Evolutionary conservation across 129 eudicot genomes (phyloP).

Genomic region (Lactuca saligna): DNA sequence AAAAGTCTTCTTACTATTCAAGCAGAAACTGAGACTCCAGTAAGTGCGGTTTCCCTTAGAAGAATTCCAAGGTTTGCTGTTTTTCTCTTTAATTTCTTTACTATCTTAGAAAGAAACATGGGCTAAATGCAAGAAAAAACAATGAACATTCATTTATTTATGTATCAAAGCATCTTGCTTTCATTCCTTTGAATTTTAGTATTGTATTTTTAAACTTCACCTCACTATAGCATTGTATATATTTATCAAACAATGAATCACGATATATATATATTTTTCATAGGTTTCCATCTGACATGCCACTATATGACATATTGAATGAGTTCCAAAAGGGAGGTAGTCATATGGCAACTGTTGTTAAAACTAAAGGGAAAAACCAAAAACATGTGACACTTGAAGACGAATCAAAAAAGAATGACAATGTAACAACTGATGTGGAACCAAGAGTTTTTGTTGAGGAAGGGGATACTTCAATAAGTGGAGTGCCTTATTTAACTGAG

Average conservation of each 20-base stretch:
- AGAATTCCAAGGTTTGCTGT: slow-evolving; percentile 89
- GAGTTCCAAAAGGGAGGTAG: slow-evolving; percentile 99
- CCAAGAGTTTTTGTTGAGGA: slow-evolving; percentile 15
- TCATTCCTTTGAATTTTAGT: too few relatives aligned
- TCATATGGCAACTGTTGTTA: slow-evolving; percentile 99
- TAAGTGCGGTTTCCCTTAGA: slow-evolving; percentile 93
- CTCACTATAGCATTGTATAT: too few relatives aligned
- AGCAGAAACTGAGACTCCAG: slow-evolving; percentile 99
- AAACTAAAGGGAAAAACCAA: slow-evolving; percentile 48
- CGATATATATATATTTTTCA: neutral
- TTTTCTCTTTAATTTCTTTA: too few relatives aligned
- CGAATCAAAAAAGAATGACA: slow-evolving; percentile 51
- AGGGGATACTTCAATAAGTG: slow-evolving; percentile 28
- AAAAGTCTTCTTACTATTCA: slow-evolving; percentile 95
- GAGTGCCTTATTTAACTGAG: slow-evolving; percentile 45
- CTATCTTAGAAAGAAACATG: too few relatives aligned
- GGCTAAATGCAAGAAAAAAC: too few relatives aligned
- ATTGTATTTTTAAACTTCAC: too few relatives aligned
- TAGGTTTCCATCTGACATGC: slow-evolving; percentile 99
- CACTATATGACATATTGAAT: slow-evolving; percentile 89
- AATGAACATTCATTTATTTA: too few relatives aligned
- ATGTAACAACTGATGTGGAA: slow-evolving; percentile 66
- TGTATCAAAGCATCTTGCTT: too few relatives aligned
- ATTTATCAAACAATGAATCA: neutral
- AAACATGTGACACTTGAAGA: slow-evolving; percentile 41